phyloP scores from a whole-genome alignment of 805 yeast species.

The Yarrowia osloensis region DNA sequence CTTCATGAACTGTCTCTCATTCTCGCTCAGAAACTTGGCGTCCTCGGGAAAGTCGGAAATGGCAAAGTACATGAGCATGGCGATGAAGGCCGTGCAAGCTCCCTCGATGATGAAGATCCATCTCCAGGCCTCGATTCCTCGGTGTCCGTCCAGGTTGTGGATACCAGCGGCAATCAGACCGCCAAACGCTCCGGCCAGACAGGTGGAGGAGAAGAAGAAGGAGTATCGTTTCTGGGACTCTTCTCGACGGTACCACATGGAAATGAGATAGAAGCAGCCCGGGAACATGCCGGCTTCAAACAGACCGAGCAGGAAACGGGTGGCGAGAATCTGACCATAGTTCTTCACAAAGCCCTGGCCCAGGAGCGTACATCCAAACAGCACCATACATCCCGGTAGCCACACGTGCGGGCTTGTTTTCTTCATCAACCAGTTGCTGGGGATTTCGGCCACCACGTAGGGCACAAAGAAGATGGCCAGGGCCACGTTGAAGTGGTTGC shows the following conservation, averaged over 20 bases:
- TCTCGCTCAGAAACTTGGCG: conserved; percentile 53
- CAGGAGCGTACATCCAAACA: conserved; percentile 65
- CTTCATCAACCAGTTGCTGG: conserved; percentile 64
- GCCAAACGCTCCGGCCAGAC: conserved; percentile 74
- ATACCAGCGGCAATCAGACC: conserved; percentile 69
- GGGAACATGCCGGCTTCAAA: conserved; percentile 76
- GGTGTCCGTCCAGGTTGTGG: conserved; percentile 52
- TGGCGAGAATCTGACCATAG: conserved; percentile 60
- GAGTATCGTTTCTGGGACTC: conserved; percentile 73
- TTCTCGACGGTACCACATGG: conserved; percentile 62
- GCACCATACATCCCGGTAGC: conserved; percentile 58
- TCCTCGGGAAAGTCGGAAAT: conserved; percentile 76
- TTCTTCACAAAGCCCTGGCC: conserved; percentile 65
- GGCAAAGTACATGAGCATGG: conserved; percentile 48
- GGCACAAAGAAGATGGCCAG: conserved; percentile 73
- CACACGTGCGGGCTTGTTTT: conserved; percentile 63
- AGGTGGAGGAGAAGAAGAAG: conserved; percentile 68
- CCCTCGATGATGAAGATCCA: conserved; percentile 61
- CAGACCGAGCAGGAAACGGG: conserved; percentile 66
- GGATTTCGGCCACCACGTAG: conserved; percentile 61
- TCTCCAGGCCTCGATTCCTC: conserved; percentile 53
- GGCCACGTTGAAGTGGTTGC: conserved; percentile 63
- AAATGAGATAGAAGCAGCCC: conserved; percentile 67
- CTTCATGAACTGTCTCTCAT: conserved; percentile 58
- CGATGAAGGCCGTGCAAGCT: conserved; percentile 43